A percentile compares a stretch with the other conserved stretches of the same genome.
These are phyloP conservation scores for Yamadazyma philogaea DNA, from an alignment of 805 yeast species.

Conservation along the genomic window DNA sequence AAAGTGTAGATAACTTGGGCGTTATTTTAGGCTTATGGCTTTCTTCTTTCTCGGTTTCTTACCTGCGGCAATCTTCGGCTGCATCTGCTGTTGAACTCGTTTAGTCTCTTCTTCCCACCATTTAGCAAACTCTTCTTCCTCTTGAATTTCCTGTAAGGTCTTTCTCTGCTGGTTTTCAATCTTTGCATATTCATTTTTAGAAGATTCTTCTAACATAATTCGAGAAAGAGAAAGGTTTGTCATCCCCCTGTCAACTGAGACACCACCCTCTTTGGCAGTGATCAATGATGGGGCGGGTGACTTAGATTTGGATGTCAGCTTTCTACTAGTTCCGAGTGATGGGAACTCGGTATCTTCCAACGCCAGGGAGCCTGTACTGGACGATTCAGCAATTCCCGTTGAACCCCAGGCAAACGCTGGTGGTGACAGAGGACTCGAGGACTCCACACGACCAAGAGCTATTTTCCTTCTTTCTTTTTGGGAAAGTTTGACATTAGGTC, in stretches of 20 bases:
- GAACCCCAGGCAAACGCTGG: conserved; percentile 1
- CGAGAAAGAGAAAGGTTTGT: conserved; percentile 31
- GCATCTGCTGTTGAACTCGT: conserved; percentile 51
- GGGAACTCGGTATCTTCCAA: not conserved
- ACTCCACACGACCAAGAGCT: conserved; percentile 14
- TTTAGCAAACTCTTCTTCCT: conserved; percentile 77
- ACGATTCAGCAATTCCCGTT: not conserved
- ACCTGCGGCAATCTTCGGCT: not conserved
- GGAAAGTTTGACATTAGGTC: conserved; percentile 45
- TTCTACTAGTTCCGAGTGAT: conserved; percentile 3
- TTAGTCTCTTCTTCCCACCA: conserved; percentile 87
- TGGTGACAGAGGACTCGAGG: not conserved
- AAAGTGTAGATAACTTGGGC: not conserved
- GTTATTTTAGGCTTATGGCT: not conserved
- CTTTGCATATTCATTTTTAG: conserved; percentile 30
- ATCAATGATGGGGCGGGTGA: not conserved
- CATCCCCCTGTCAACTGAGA: conserved; percentile 1
- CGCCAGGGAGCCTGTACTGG: not conserved
- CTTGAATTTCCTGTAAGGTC: conserved; percentile 66
- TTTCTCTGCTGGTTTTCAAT: conserved; percentile 29
- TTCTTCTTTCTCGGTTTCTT: not conserved
- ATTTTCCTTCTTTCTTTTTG: conserved; percentile 58
- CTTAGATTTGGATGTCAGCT: conserved; percentile 3
- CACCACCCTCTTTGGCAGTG: not conserved
- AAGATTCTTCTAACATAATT: conserved; percentile 47